Evolutionary conservation across 441 rosid species (phyloP).

Genomic region (Metrosideros polymorpha): DNA sequence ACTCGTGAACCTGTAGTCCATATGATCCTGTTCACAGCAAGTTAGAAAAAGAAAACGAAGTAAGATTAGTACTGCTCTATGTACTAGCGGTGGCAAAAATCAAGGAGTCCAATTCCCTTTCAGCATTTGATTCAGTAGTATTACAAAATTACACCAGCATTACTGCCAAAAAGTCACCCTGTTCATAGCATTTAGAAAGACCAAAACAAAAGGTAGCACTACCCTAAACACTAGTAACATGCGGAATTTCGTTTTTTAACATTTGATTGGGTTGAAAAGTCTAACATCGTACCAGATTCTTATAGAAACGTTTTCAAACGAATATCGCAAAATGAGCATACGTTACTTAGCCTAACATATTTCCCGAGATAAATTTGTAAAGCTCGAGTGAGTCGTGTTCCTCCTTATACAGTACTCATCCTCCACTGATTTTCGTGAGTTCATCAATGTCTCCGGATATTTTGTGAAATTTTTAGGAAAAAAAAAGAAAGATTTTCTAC

Average conservation of each 20-base stretch:
- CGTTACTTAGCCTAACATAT: not conserved
- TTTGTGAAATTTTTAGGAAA: not conserved
- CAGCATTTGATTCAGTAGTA: not conserved
- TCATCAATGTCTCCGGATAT: not conserved
- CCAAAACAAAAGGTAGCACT: not conserved
- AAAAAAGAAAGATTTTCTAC: too few relatives aligned
- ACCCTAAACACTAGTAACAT: not conserved
- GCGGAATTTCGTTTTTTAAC: not conserved
- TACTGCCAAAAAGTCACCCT: not conserved
- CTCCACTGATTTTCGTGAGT: not conserved
- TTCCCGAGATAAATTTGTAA: too few relatives aligned
- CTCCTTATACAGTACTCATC: not conserved
- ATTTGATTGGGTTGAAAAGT: not conserved
- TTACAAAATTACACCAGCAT: not conserved
- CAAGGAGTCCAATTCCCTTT: not conserved
- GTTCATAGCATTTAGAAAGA: not conserved
- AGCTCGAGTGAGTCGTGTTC: not conserved
- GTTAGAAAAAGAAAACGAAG: not conserved
- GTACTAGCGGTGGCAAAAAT: not conserved
- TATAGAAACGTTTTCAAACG: not conserved
- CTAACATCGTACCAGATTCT: not conserved
- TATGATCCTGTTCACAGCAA: slow-evolving; percentile 40
- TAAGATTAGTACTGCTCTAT: not conserved
- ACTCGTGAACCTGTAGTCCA: slow-evolving; percentile 83
- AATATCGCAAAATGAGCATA: not conserved